Evolutionary conservation across 2,329 filamentous ascomycete genomes (phyloP), one percentile per base, ranked within the genome.

Genomic region (Tolypocladium cylindrosporum): DNA sequence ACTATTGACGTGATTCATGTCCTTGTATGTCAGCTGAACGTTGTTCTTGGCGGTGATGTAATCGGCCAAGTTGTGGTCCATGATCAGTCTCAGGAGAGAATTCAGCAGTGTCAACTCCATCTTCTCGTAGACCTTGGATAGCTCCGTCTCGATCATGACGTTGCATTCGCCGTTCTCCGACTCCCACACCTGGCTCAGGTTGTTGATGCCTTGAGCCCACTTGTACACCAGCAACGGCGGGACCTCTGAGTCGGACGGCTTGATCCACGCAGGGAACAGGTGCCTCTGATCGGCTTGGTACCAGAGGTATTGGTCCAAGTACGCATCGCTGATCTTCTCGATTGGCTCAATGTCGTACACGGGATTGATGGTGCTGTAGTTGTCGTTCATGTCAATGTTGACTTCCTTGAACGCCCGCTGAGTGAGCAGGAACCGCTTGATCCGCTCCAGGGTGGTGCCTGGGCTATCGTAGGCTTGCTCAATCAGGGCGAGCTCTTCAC

Each of bases 41-140:
- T 99, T 99, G 79, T 99, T 99, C 83, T 99, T 99, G 42, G 93
- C 91, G 1, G 93, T 97, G 69, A 99, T 99, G 75, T 99, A 99
- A 72, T 99, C 95, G 6, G 94, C 94, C 76, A 99, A 76, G 72
- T 99, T 99, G 80, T 99, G 94, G 67, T 99, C 95, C 95, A 99
- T 99, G 71, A 99, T 97, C 64, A 99, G 76, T 54, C 94, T 85
- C 55, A 99, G 80, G 39, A 99, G 81, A 59, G 93, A 90, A 75
- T 99, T 99, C 65, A 99, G 83, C 58, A 99, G 79, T 0, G 94
- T 99, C 61, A 99, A 77, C 76, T 99, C 94, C 61, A 99, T 96
- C 82, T 99, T 99, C 77, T 99, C 94, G 64, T 99, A 99, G 52
- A 99, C 92, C 75, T 99, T 99, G n/a, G 94, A 97, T 3, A 99